phyloP scores from a whole-genome alignment of 495 filamentous ascomycete species.

The Penicillium psychrofluorescens region DNA sequence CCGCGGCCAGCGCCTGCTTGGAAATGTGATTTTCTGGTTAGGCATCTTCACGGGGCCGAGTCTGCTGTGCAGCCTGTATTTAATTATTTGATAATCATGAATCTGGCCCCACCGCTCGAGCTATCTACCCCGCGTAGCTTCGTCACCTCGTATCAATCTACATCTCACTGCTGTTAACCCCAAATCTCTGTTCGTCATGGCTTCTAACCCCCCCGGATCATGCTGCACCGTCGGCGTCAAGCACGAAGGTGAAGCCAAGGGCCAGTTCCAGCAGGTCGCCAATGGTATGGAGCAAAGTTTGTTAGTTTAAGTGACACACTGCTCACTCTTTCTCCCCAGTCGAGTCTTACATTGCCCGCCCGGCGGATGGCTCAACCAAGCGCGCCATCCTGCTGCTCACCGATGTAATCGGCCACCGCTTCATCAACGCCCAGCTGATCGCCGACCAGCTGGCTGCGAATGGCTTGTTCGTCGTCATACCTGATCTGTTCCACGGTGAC shows the following conservation, averaged over 20 bases:
- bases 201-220: slow-evolving; percentile 36
- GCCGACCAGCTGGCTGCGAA: slow-evolving; percentile 73
- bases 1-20: slow-evolving; percentile 49
- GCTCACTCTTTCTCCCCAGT: slow-evolving; percentile 7
- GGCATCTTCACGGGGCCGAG: slow-evolving; percentile 66
- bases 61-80: slow-evolving; percentile 61
- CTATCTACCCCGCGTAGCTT: not conserved
- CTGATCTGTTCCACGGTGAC: slow-evolving; percentile 41
- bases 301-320: not conserved
- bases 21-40: slow-evolving; percentile 70
- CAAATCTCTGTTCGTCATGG: slow-evolving; percentile 23
- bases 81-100: slow-evolving; percentile 47
- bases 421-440: slow-evolving; percentile 28
- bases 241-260: slow-evolving; percentile 24
- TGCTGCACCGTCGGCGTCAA: slow-evolving; percentile 40
- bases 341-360: slow-evolving; percentile 24
- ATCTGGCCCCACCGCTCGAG: too few species aligned
- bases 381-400: slow-evolving; percentile 23
- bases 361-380: slow-evolving; percentile 10
- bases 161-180: not conserved
- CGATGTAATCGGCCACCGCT: slow-evolving; percentile 28
- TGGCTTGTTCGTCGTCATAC: slow-evolving; percentile 67
- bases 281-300: slow-evolving; percentile 7
- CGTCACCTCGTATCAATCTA: too few species aligned
- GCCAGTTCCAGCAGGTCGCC: slow-evolving; percentile 16